Evolutionary conservation across 2,329 filamentous ascomycete species (phyloP).

Genomic region (Beauveria bassiana): DNA sequence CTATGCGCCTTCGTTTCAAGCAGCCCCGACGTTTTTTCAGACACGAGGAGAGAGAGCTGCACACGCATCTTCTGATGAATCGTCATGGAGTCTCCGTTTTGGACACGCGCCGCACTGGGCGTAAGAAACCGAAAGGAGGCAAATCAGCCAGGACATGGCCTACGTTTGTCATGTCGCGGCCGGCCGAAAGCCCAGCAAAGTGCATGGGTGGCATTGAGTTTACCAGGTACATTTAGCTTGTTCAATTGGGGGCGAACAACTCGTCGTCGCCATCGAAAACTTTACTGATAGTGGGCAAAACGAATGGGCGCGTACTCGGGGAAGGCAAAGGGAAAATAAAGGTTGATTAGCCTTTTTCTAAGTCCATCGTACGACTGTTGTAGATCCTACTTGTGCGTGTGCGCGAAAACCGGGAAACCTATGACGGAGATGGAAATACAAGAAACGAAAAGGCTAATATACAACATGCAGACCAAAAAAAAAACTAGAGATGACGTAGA

Average conservation of each 20-base stretch:
- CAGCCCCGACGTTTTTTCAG: not conserved
- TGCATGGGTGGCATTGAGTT: not conserved
- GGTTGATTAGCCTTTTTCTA: not conserved
- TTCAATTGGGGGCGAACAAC: too few relatives aligned
- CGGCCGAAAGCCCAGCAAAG: not conserved
- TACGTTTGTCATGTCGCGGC: not conserved
- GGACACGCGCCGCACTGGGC: not conserved
- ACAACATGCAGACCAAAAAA: too few relatives aligned
- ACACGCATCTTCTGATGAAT: not conserved
- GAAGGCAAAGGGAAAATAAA: not conserved
- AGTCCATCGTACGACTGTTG: too few relatives aligned
- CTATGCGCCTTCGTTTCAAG: not conserved
- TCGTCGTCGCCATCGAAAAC: too few relatives aligned
- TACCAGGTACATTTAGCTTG: too few relatives aligned
- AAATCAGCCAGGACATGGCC: not conserved
- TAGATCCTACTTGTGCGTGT: too few relatives aligned
- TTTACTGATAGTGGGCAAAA: too few relatives aligned
- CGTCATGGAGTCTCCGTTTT: not conserved
- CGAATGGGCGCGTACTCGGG: not conserved
- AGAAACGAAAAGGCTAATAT: too few relatives aligned
- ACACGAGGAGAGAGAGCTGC: not conserved
- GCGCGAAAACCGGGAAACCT: too few relatives aligned
- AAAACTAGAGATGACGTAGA: too few relatives aligned
- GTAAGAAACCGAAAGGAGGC: not conserved
- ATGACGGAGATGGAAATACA: too few relatives aligned